Evolutionary conservation across 176 grass and related monocot genomes (phyloP), one percentile per base, ranked within the genome.

Genomic region (Aegilops tauschii): DNA sequence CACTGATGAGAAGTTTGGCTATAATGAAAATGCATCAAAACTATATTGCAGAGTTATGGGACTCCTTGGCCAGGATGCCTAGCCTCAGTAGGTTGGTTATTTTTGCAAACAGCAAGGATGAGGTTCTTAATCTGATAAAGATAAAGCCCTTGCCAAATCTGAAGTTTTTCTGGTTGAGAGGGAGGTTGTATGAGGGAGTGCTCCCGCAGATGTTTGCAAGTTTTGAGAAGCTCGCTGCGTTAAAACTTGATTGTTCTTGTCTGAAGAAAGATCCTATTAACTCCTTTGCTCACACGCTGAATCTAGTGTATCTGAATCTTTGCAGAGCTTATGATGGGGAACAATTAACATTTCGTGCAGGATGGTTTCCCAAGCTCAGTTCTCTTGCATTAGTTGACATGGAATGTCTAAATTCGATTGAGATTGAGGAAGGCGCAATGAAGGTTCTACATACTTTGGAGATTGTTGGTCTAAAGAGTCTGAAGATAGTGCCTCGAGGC

Each of bases 321-420:
- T 31, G 0, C 9, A 74, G 70, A 13, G 39, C 77, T 27, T 92
- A 89, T 40, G 44, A 13, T 61, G 90, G 90, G 77, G 54, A 76
- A 40, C 62, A 82, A 4, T 18, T 86, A 40, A 64, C 1, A 1
- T 92, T 92, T 73, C 64, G 68, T 28, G 29, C 32, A 23, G n/a
- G 79, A 76, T 92, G 90, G 90, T 92, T 92, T 73, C 90, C 86
- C 63, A 89, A 89, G 20, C 90, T 89, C 54, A 81, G 28, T 40
- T 21, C 1, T 73, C 65, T 89, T 73, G 28, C 28, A 16, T 52
- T 92, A 56, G 56, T 40, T 77, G 72, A 89, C 77, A 81, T 89
- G 90, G 56, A 86, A 44, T 65, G 79, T 82, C 62, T 89, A 2
- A 62, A 80, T 72, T 10, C n/a, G 20, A 85, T 92, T 61, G 58